A percentile compares a stretch with the other conserved stretches of the same genome.
Conservation (phyloP, 148 eudicot species). For the Camellia sinensis region DNA sequence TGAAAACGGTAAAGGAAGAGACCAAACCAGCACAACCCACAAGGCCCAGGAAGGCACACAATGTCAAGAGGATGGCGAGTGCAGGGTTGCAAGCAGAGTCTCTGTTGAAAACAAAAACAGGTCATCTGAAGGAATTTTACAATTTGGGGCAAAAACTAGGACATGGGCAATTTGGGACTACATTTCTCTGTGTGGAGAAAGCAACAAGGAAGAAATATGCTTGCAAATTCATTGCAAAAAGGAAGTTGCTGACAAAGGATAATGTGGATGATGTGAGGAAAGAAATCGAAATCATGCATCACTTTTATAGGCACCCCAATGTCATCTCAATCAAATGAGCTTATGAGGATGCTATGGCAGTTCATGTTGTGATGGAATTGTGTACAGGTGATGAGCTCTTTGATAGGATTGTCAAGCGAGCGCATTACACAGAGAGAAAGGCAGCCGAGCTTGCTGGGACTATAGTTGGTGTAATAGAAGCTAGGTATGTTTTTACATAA, state of each 20-base stretch:
- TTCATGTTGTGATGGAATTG: constrained; percentile 86
- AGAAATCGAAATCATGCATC: constrained; percentile 90
- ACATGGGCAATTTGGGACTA: constrained; percentile 87
- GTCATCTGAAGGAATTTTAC: constrained; percentile 61
- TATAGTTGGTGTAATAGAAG: constrained; percentile 63
- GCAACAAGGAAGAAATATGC: constrained; percentile 56
- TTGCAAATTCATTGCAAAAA: constrained; percentile 76
- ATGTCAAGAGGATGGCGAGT: constrained; percentile 49
- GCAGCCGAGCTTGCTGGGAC: constrained; percentile 74
- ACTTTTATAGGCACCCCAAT: constrained; percentile 66
- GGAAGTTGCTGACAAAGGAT: constrained; percentile 59
- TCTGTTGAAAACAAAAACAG: constrained; percentile 58
- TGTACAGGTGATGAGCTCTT: constrained; percentile 87
- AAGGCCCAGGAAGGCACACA: constrained; percentile 25
- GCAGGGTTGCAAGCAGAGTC: constrained; percentile 63
- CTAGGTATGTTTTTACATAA: constrained; percentile 50
- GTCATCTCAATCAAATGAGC: constrained; percentile 70
- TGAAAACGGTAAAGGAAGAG: constrained; percentile 12
- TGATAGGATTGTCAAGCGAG: constrained; percentile 67
- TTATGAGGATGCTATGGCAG: constrained; percentile 80
- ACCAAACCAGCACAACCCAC: constrained; percentile 10
- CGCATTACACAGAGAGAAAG: constrained; percentile 77
- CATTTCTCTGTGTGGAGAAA: constrained; percentile 68
- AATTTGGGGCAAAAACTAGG: constrained; percentile 74
- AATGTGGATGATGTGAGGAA: constrained; percentile 88